Conservation (phyloP, 2,329 filamentous ascomycete species). For the Diaporthe sp. region DNA sequence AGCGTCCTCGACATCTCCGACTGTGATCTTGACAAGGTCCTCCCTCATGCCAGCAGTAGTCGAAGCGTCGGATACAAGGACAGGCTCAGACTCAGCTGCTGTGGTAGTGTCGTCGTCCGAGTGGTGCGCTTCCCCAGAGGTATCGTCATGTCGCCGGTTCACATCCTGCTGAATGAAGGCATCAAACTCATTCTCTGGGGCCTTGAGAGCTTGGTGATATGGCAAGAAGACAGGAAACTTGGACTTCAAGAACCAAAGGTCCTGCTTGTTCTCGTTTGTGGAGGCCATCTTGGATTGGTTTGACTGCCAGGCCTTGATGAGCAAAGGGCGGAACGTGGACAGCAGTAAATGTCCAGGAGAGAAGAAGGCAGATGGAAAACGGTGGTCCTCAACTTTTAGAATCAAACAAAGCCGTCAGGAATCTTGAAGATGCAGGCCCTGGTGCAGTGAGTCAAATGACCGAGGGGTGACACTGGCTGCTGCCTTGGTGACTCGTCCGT, state of each 20-base stretch:
- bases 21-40: conserved; percentile 19
- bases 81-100: conserved; percentile 33
- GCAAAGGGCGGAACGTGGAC: background rate
- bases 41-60: conserved; percentile 41
- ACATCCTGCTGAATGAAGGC: conserved; percentile 49
- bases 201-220: conserved; percentile 51
- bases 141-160: background rate
- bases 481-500: conserved; percentile 13
- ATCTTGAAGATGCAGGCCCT: background rate
- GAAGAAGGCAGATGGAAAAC: background rate
- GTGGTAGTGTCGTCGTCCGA: conserved; percentile 10
- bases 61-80: conserved; percentile 32
- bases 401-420: background rate
- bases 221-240: conserved; percentile 56
- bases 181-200: conserved; percentile 51
- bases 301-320: background rate
- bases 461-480: background rate
- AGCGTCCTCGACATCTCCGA: conserved; percentile 11
- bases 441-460: conserved; percentile 1
- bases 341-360: background rate
- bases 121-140: conserved; percentile 13
- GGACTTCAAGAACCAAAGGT: conserved; percentile 56
- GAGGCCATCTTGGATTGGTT: conserved; percentile 18
- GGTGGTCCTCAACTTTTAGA: background rate
- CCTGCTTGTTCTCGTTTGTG: background rate